Conservation (phyloP, 139 green algal species). For the Chlorella sorokiniana region DNA sequence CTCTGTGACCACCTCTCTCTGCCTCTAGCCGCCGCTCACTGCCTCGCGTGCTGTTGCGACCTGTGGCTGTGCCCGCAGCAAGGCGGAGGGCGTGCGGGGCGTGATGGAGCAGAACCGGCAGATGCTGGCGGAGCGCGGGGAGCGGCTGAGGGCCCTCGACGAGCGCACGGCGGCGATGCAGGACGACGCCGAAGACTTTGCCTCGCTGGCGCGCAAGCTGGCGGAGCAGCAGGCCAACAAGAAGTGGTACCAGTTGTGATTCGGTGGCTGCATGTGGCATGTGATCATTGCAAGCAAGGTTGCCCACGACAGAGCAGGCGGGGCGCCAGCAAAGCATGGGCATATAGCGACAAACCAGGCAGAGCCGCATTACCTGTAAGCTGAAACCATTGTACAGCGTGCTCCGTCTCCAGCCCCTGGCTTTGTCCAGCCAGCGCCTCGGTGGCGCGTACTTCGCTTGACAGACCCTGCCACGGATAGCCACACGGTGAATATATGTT, state of each 20-base stretch:
- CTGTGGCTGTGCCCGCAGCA: not conserved
- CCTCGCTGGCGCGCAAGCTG: conserved; percentile 40
- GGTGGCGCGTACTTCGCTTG: too few relatives aligned
- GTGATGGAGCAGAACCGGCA: conserved; percentile 49
- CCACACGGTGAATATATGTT: too few relatives aligned
- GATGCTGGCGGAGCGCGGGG: conserved; percentile 51
- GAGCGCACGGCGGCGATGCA: conserved; percentile 43
- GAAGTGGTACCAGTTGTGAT: conserved; percentile 62
- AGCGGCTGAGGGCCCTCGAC: conserved; percentile 51
- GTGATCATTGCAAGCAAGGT: not conserved
- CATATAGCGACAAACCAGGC: too few relatives aligned
- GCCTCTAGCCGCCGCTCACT: not conserved
- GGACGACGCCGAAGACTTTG: conserved; percentile 58
- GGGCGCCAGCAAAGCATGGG: too few relatives aligned
- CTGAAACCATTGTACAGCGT: too few relatives aligned
- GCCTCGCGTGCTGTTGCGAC: not conserved
- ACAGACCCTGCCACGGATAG: too few relatives aligned
- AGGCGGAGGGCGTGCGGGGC: conserved; percentile 17
- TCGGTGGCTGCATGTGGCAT: not conserved
- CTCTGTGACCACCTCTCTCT: not conserved
- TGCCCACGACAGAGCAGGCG: not conserved
- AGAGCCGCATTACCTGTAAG: too few relatives aligned
- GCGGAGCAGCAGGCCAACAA: conserved; percentile 39
- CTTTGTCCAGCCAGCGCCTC: too few relatives aligned
- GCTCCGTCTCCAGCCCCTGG: too few relatives aligned